Percentiles rank a stretch among this genome's conserved stretches.
Conservation (phyloP, 768 basidiomycete species). For the Naematelia encephala region DNA sequence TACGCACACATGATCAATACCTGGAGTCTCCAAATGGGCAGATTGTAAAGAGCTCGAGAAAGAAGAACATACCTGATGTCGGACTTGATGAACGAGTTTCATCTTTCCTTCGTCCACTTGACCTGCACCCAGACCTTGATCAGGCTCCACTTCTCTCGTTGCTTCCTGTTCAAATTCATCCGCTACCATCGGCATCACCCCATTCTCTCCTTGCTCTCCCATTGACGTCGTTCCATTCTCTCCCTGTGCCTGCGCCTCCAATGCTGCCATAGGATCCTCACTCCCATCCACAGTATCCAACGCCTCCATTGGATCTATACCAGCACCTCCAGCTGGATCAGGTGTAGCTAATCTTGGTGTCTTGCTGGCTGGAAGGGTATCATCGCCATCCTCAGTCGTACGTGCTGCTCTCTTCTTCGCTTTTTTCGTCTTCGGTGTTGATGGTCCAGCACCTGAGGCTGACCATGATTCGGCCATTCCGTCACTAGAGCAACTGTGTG, state of each 20-base stretch:
- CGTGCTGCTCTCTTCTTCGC: slow-evolving; percentile 7
- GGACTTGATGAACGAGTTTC: slow-evolving; percentile 51
- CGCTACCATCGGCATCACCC: slow-evolving; percentile 67
- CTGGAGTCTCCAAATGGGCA: background rate
- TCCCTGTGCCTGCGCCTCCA: slow-evolving; percentile 11
- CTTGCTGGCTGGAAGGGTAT: slow-evolving; percentile 10
- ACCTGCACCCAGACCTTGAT: slow-evolving; percentile 73
- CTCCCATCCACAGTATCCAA: slow-evolving; percentile 12
- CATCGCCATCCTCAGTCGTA: background rate
- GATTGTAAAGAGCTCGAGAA: background rate
- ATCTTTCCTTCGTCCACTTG: slow-evolving; percentile 49
- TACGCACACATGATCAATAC: slow-evolving; percentile 54
- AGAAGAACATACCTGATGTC: slow-evolving; percentile 31
- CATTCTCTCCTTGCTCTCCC: slow-evolving; percentile 18
- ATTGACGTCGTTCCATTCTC: slow-evolving; percentile 14
- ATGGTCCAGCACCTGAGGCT: background rate
- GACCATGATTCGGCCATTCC: background rate
- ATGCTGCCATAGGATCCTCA: slow-evolving; percentile 24
- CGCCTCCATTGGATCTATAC: slow-evolving; percentile 31
- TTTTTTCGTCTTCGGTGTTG: slow-evolving; percentile 10
- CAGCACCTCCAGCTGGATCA: slow-evolving; percentile 6
- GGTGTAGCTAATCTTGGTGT: slow-evolving; percentile 14
- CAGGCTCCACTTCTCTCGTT: slow-evolving; percentile 83
- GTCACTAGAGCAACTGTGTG: background rate
- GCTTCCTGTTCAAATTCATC: slow-evolving; percentile 95